Conservation (phyloP, 2,329 filamentous ascomycete species). For the Colletotrichum tofieldiae region DNA sequence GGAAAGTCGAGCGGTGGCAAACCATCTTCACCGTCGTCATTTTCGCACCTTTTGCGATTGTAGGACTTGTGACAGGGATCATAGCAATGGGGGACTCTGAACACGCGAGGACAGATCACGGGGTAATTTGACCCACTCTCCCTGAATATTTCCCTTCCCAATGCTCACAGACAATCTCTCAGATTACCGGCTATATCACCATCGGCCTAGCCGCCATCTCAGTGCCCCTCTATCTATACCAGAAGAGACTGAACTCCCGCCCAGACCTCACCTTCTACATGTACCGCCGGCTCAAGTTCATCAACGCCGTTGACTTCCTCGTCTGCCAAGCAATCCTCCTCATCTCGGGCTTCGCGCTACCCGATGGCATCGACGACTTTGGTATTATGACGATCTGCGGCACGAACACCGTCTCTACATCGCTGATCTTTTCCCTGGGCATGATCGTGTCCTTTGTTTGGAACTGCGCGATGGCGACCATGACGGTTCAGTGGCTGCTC, state of each 20-base stretch:
- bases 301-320: slow-evolving; percentile 34
- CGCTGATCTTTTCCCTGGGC: slow-evolving; percentile 35
- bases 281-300: slow-evolving; percentile 32
- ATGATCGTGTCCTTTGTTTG: slow-evolving; percentile 39
- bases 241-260: slow-evolving; percentile 19
- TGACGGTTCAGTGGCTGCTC: slow-evolving; percentile 40
- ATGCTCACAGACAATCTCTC: neutral
- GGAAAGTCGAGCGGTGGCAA: slow-evolving; percentile 29
- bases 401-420: slow-evolving; percentile 24
- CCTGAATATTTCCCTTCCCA: no score
- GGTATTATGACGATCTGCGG: slow-evolving; percentile 35
- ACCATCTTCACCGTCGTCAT: slow-evolving; percentile 23
- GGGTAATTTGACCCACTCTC: neutral
- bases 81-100: slow-evolving; percentile 22
- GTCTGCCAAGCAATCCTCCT: slow-evolving; percentile 36
- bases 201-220: slow-evolving; percentile 23
- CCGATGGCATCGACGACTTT: slow-evolving; percentile 39
- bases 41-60: slow-evolving; percentile 15
- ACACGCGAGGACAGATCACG: slow-evolving; percentile 30
- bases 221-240: slow-evolving; percentile 33
- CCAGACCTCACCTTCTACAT: slow-evolving; percentile 32
- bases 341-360: slow-evolving; percentile 39
- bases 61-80: slow-evolving; percentile 14
- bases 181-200: slow-evolving; percentile 32
- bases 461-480: slow-evolving; percentile 40